A percentile compares a stretch with the other conserved stretches of the same genome.
Evolutionary conservation across 2,329 filamentous ascomycete genomes (phyloP).

Genomic region (Xylaria sp.): DNA sequence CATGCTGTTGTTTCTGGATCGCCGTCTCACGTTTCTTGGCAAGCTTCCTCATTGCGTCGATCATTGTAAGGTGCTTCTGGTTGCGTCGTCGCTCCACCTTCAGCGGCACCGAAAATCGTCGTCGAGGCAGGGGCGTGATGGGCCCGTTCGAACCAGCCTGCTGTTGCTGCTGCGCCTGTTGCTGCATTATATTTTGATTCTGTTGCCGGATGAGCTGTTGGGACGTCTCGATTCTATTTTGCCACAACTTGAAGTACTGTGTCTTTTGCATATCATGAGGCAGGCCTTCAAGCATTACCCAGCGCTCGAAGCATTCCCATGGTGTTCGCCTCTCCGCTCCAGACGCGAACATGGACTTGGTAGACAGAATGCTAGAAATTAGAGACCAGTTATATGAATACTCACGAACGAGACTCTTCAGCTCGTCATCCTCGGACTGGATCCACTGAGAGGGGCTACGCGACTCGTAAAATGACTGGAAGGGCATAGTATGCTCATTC

Average conservation of each 20-base stretch:
- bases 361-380: conserved; percentile 78
- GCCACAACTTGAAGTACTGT: conserved; percentile 83
- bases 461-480: conserved; percentile 86
- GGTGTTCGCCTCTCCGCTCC: conserved; percentile 88
- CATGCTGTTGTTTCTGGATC: conserved; percentile 85
- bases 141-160: conserved; percentile 41
- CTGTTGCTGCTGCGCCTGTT: conserved; percentile 38
- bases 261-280: conserved; percentile 94
- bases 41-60: conserved; percentile 93
- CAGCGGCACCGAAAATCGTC: conserved; percentile 76
- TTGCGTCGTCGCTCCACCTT: conserved; percentile 86
- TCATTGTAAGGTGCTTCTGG: conserved; percentile 82
- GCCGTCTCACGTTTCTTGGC: conserved; percentile 91
- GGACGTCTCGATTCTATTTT: conserved; percentile 61
- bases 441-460: conserved; percentile 91
- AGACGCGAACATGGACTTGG: conserved; percentile 77
- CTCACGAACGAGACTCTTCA: conserved; percentile 82
- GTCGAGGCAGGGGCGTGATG: conserved; percentile 55
- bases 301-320: conserved; percentile 98
- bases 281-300: conserved; percentile 88
- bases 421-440: conserved; percentile 83
- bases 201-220: conserved; percentile 58
- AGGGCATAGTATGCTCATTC: conserved; percentile 88
- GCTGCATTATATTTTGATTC: conserved; percentile 51
- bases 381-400: conserved; percentile 98